phyloP scores from a whole-genome alignment of 78 protist genomes.

The Dictyostelium firmibasis region DNA sequence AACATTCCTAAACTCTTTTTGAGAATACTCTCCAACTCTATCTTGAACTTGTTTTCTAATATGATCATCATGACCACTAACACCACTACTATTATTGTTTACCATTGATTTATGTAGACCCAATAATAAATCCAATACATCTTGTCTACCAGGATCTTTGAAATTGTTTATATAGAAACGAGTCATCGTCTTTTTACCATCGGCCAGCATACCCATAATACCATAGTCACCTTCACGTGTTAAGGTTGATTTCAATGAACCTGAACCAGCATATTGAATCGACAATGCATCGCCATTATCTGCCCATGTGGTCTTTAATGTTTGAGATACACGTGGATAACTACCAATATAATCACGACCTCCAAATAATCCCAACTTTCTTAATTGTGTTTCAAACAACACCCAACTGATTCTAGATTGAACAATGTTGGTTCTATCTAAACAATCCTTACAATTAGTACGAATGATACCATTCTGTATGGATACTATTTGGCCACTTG shows the following conservation, averaged over 20 bases:
- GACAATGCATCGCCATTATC: conserved; percentile 90
- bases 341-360: not conserved
- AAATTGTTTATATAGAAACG: conserved; percentile 64
- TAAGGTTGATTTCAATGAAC: conserved; percentile 83
- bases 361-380: not conserved
- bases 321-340: conserved; percentile 6
- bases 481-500: not conserved
- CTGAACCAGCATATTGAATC: conserved; percentile 90
- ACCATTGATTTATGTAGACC: conserved; percentile 46
- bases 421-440: conserved; percentile 95
- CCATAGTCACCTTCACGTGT: conserved; percentile 86
- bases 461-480: conserved; percentile 85
- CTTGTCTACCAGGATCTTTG: conserved; percentile 68
- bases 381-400: conserved; percentile 36
- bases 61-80: conserved; percentile 32
- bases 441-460: conserved; percentile 95
- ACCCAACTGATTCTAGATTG: conserved; percentile 70
- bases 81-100: not conserved
- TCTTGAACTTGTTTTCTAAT: conserved; percentile 67
- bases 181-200: conserved; percentile 72
- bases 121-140: conserved; percentile 60
- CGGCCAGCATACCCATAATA: conserved; percentile 79
- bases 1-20: conserved; percentile 52
- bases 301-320: conserved; percentile 83
- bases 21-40: conserved; percentile 25